Evolutionary conservation across 2,329 filamentous ascomycete genomes (phyloP).

Genomic region (Fonsecaea pedrosoi): DNA sequence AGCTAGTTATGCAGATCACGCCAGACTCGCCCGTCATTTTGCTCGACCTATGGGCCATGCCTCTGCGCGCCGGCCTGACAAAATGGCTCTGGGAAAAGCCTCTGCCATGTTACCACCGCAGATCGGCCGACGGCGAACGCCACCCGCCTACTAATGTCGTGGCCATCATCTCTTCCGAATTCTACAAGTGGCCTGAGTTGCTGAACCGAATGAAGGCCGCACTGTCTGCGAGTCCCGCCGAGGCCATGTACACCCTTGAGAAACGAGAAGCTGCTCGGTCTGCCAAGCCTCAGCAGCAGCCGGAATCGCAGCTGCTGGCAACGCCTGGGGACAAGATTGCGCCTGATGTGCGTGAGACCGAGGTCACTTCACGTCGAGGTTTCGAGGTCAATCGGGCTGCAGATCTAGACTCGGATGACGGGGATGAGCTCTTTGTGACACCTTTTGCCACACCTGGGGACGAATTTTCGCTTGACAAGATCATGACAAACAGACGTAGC

Average conservation of each 20-base stretch:
- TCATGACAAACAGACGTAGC: slow-evolving; percentile 10
- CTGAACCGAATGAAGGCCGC: slow-evolving; percentile 71
- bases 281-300: slow-evolving; percentile 6
- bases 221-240: slow-evolving; percentile 64
- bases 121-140: slow-evolving; percentile 46
- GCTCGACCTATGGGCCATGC: slow-evolving; percentile 82
- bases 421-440: slow-evolving; percentile 12
- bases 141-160: slow-evolving; percentile 60
- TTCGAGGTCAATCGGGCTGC: neutral
- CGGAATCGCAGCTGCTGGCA: slow-evolving; percentile 14
- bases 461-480: slow-evolving; percentile 10
- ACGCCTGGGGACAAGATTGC: slow-evolving; percentile 19
- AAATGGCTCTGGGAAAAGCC: slow-evolving; percentile 73
- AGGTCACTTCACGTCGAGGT: slow-evolving; percentile 7
- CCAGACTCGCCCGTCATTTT: slow-evolving; percentile 70
- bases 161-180: slow-evolving; percentile 75
- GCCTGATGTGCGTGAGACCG: slow-evolving; percentile 1
- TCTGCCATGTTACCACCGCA: slow-evolving; percentile 68
- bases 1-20: slow-evolving; percentile 70
- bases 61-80: slow-evolving; percentile 68
- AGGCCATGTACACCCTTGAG: slow-evolving; percentile 30
- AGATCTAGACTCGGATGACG: slow-evolving; percentile 15
- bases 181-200: slow-evolving; percentile 79
- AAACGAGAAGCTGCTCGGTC: slow-evolving; percentile 12
- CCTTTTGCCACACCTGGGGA: slow-evolving; percentile 11